Percentiles rank a stretch among this genome's conserved stretches.
Conservation (phyloP, 163 green algal genomes). For the Scenedesmus sp. region DNA sequence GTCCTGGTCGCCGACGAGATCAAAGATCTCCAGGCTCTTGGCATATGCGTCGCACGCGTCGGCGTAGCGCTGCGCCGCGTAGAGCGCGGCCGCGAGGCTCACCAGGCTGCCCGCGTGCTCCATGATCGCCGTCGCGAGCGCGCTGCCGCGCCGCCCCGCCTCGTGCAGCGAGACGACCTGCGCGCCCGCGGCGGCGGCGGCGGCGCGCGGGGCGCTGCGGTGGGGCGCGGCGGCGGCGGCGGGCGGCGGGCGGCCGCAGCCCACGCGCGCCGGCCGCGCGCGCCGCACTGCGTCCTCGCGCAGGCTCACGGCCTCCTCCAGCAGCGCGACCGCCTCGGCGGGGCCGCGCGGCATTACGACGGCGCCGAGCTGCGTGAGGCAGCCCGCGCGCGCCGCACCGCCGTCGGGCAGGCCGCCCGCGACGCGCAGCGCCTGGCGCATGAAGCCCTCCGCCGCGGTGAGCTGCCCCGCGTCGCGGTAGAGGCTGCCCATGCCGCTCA, state of each 20-base stretch:
- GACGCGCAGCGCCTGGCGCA: constrained; percentile 2
- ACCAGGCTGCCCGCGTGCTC: constrained; percentile 60
- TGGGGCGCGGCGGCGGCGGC: too few species aligned
- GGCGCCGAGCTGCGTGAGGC: constrained; percentile 30
- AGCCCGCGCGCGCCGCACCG: neutral
- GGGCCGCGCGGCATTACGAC: constrained; percentile 25
- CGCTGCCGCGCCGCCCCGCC: constrained; percentile 50
- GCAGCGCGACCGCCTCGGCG: constrained; percentile 1
- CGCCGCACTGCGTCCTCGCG: constrained; percentile 28
- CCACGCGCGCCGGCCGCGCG: neutral
- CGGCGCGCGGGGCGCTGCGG: too few species aligned
- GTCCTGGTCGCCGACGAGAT: constrained; percentile 61
- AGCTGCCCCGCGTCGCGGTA: constrained; percentile 31
- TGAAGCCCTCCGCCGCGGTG: constrained; percentile 21
- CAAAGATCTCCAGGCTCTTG: constrained; percentile 54
- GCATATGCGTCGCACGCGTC: constrained; percentile 40
- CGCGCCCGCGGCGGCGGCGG: neutral
- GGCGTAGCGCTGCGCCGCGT: constrained; percentile 15
- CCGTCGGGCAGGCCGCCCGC: neutral
- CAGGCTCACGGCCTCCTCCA: constrained; percentile 40
- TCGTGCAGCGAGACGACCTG: constrained; percentile 47
- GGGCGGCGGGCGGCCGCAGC: too few species aligned
- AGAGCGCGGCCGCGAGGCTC: constrained; percentile 53
- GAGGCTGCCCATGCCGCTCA: constrained; percentile 41
- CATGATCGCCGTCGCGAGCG: constrained; percentile 65